Evolutionary conservation across 78 protist species (phyloP), one percentile per base, ranked within the genome.

Genomic region (Dictyostelium firmibasis): DNA sequence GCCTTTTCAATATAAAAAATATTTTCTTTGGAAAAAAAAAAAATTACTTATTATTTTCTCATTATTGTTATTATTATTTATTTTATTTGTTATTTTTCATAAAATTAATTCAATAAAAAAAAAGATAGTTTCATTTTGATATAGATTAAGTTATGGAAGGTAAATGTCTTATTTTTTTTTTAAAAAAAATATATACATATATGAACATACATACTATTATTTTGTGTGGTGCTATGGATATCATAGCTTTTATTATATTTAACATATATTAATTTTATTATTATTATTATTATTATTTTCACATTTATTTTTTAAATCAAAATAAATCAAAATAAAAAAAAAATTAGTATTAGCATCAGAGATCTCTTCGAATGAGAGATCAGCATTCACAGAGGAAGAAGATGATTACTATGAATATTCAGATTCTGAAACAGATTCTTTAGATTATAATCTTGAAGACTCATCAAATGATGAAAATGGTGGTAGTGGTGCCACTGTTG

Each of bases 331-430:
- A 50, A 50, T 14, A 50, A 57, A 57, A 20, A 57, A 57, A 57
- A 20, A 57, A 57, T 14, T 57, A 72, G 79, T 72, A 72, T 33
- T 72, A 35, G 79, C 79, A 33, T 72, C 79, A 33, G 79, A 72
- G 35, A 72, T 72, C 4, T 72, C 79, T 16, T 72, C 79, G 18
- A 72, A 72, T 72, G 79, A 72, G 16, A 72, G 33, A 72, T 72
- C 38, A 33, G 79, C 43, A 0, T 33, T 72, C 20, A 72, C 79
- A 72, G 79, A 72, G 44, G 79, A 72, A 33, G 79, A 72, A 33
- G 79, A 72, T 33, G 79, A 72, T 72, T 72, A 72, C 33, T 72
- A 72, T 33, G 79, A 72, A 72, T 72, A 13, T 31, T 16, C 43
- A 72, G 75, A 67, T 18, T 27, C 29, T 27, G 44, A 33, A 33